Evolutionary conservation across 2,329 filamentous ascomycete genomes (phyloP).

Genomic region (Septoria linicola): DNA sequence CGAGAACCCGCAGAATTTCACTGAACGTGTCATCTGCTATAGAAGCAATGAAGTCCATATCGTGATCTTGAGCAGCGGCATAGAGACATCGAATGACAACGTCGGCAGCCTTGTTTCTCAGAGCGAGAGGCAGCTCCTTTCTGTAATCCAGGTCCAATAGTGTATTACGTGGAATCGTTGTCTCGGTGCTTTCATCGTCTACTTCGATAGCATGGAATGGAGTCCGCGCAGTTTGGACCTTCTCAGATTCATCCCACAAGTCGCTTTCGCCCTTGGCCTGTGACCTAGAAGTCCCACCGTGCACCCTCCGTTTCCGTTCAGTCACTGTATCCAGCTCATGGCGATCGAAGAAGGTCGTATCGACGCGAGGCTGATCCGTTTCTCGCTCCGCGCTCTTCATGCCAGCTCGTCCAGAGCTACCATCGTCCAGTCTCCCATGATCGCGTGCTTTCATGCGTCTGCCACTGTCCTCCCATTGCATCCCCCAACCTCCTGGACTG

Average conservation of each 20-base stretch:
- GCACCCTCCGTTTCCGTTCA: not conserved
- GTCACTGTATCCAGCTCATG: not conserved
- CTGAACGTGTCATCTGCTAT: conserved; percentile 60
- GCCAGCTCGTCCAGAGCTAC: not conserved
- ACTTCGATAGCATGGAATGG: not conserved
- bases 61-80: conserved; percentile 26
- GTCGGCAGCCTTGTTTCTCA: conserved; percentile 28
- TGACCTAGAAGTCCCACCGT: not conserved
- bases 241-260: conserved; percentile 26
- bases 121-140: conserved; percentile 24
- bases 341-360: conserved; percentile 10
- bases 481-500: not conserved
- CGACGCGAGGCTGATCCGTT: not conserved
- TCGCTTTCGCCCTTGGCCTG: not conserved
- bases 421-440: not conserved
- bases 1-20: conserved; percentile 62
- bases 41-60: conserved; percentile 32
- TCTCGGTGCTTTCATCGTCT: conserved; percentile 2
- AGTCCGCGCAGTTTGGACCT: conserved; percentile 1
- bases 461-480: not conserved
- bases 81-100: conserved; percentile 31
- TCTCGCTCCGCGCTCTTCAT: not conserved
- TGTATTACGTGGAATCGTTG: conserved; percentile 11
- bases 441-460: not conserved
- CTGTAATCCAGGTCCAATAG: conserved; percentile 31